Base-by-base conservation (phyloP, 169 alveolate genomes). In the Plasmodium malariae region DNA sequence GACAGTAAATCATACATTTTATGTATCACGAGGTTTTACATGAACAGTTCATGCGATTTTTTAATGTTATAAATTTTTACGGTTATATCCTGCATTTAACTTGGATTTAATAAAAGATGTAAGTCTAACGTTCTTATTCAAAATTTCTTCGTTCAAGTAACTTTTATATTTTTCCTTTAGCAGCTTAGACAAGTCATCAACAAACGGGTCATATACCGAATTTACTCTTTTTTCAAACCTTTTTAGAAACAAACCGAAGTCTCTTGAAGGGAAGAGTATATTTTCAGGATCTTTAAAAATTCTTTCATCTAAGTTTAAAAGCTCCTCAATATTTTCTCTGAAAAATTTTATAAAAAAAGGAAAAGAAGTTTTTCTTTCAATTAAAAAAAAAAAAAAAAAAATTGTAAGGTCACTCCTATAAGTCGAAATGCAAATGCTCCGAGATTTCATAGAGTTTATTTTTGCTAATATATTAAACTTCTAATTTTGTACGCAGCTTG, bases 201-300 rank as follows among this genome's bases (percentile, higher is more conserved):
- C 63, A 45, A 28, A 24, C n/a, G 87, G 87, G 51, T 70, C 54
- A 74, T 86, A 86, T 28, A 68, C 54, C 11, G 83, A 43, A 12
- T 60, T 9, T 36, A 43, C 19, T 6, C 43, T 48, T 6, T 48
- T 68, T 45, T 51, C 76, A 51, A 86, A 63, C n/a, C 69, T 30
- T 70, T 49, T 86, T 24, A 86, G 34, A 74, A 86, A 86, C 5
- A 34, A 37, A 37, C 19, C 32, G 30, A 86, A 86, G 36, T 86
- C 76, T 11, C 87, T 36, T 11, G 92, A 69, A 14, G 83, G 83
- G 62, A 86, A 86, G 34, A 86, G 63, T n/a, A 86, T 19, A 51
- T 70, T 86, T 51, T 86, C 92, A n/a, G 92, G 87, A 51, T 68
- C 87, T 36, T 70, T 86, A 37, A 86, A 86, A 57, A 86, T 71